Evolutionary conservation across 1,284 basidiomycete genomes (phyloP).

Genomic region (Fistulina hepatica): DNA sequence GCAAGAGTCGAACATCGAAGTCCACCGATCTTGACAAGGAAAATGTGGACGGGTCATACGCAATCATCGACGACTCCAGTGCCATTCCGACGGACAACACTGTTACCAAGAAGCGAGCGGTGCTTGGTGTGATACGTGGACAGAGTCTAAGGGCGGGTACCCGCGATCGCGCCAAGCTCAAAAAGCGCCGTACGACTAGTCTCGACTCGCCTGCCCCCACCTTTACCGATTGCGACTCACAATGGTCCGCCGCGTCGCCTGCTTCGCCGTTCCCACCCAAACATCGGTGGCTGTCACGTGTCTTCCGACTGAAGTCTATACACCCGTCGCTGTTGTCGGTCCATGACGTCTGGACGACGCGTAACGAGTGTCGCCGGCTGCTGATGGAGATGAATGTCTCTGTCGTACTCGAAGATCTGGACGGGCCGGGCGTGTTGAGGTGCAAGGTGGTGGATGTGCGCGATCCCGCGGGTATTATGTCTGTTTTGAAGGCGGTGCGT

Average conservation of each 20-base stretch:
- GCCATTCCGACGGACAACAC: too few species aligned
- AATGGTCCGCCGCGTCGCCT: slow-evolving; percentile 27
- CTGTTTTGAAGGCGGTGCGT: slow-evolving; percentile 50
- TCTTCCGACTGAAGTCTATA: slow-evolving; percentile 80
- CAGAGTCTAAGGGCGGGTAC: too few species aligned
- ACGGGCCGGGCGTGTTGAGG: slow-evolving; percentile 52
- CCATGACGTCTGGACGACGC: slow-evolving; percentile 57
- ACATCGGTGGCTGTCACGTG: slow-evolving; percentile 78
- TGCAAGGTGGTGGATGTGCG: slow-evolving; percentile 52
- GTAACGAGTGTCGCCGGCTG: slow-evolving; percentile 63
- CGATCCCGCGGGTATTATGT: slow-evolving; percentile 48
- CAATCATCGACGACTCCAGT: too few species aligned
- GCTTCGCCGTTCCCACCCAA: slow-evolving; percentile 38
- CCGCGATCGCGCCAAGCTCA: slow-evolving; percentile 29
- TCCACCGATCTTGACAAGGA: too few species aligned
- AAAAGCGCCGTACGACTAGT: slow-evolving; percentile 28
- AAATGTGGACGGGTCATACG: too few species aligned
- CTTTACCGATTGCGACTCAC: slow-evolving; percentile 36
- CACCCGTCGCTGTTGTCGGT: slow-evolving; percentile 55
- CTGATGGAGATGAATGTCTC: slow-evolving; percentile 63
- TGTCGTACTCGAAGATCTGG: slow-evolving; percentile 55
- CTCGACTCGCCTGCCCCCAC: slow-evolving; percentile 28
- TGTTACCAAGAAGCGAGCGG: too few species aligned
- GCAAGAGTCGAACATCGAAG: too few species aligned
- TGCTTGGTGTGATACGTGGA: too few species aligned